These are phyloP conservation scores for Scleromitrula shiraiana DNA, from an alignment of 2,329 filamentous ascomycete species.

Conservation along the genomic window DNA sequence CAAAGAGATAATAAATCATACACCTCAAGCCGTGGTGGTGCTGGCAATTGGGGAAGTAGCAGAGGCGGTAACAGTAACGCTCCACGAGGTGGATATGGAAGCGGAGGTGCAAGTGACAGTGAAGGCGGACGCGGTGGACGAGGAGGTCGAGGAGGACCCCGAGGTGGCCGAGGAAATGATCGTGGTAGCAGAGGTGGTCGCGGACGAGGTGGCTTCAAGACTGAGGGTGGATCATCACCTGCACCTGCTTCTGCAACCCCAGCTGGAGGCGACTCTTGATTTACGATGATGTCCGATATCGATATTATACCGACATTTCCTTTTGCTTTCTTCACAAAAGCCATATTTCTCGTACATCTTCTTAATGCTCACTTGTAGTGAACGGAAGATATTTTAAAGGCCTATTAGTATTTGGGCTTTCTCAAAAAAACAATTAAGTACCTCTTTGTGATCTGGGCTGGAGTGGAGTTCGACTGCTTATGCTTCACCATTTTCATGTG, in stretches of 20 bases:
- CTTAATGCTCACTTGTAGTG: conserved; percentile 26
- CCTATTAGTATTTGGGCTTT: conserved; percentile 22
- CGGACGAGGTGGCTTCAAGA: conserved; percentile 48
- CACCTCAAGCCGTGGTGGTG: conserved; percentile 51
- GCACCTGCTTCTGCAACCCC: conserved; percentile 45
- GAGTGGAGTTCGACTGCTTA: conserved; percentile 30
- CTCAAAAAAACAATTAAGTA: conserved; percentile 17
- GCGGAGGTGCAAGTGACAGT: conserved; percentile 73
- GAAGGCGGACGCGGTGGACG: conserved; percentile 48
- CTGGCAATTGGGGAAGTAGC: conserved; percentile 59
- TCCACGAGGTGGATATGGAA: conserved; percentile 69
- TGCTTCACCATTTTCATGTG: conserved; percentile 22
- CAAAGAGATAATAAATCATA: conserved; percentile 52
- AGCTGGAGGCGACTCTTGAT: conserved; percentile 26
- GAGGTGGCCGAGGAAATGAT: conserved; percentile 45
- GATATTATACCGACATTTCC: conserved; percentile 10
- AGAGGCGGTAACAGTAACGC: conserved; percentile 51
- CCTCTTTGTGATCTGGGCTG: conserved; percentile 23
- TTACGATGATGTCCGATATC: background rate
- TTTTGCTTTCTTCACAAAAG: conserved; percentile 26
- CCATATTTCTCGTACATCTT: conserved; percentile 27
- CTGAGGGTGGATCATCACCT: conserved; percentile 39
- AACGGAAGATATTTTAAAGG: conserved; percentile 23
- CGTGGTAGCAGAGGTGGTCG: conserved; percentile 49
- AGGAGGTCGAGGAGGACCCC: conserved; percentile 49